Conservation (phyloP, 441 rosid genomes). For the Rhodomyrtus psidioides region DNA sequence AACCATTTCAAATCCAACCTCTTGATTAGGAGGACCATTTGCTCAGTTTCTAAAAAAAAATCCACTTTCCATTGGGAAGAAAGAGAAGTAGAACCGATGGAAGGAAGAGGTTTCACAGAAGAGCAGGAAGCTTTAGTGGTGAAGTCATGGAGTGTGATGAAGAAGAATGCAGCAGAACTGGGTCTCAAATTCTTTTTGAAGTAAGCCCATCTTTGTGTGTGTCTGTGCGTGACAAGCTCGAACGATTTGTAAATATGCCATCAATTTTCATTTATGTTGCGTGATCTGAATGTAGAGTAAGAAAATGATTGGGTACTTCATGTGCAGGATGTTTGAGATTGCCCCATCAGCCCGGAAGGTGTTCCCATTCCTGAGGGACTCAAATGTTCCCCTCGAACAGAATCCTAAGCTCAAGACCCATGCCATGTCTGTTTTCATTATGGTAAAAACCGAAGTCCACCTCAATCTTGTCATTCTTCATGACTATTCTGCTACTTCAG, state of each 20-base stretch:
- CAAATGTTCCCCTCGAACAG: conserved; percentile 49
- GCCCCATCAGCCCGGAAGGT: conserved; percentile 71
- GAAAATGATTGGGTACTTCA: background rate
- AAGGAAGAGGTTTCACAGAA: conserved; percentile 39
- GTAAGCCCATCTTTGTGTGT: conserved; percentile 13
- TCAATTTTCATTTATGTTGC: background rate
- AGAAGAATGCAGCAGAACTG: conserved; percentile 62
- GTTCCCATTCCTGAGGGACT: conserved; percentile 68
- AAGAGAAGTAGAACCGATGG: background rate
- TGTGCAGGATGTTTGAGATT: conserved; percentile 74
- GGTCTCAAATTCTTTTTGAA: conserved; percentile 70
- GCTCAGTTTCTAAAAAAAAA: background rate
- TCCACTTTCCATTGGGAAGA: background rate
- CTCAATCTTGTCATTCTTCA: background rate
- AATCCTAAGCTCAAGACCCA: conserved; percentile 74
- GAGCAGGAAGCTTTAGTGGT: conserved; percentile 78
- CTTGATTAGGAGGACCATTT: background rate
- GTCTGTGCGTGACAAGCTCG: background rate
- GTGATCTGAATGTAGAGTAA: background rate
- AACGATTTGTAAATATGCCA: background rate
- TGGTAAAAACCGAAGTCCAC: conserved; percentile 28
- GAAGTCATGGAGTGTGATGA: conserved; percentile 70
- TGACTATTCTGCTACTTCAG: background rate
- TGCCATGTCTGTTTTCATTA: conserved; percentile 75
- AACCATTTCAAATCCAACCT: background rate